Base-by-base conservation (phyloP, 2,329 filamentous ascomycete species). In the Periglandula ipomoeae region DNA sequence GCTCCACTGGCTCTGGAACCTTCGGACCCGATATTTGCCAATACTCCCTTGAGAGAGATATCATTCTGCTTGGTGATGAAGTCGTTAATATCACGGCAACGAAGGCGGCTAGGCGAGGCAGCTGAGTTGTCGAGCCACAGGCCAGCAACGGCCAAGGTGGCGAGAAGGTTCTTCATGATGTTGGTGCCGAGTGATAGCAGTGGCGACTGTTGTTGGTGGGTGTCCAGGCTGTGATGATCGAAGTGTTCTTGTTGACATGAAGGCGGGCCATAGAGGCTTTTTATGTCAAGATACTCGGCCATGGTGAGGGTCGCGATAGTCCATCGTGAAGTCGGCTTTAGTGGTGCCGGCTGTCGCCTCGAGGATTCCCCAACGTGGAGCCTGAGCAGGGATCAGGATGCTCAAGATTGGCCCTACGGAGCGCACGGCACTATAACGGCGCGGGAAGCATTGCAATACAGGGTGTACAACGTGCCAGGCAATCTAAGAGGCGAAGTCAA, bases 11-110 rank as follows among this genome's bases (percentile, higher is more conserved):
- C 71, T 49, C 72, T 64, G 53, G 71, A 72, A 11, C 79, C 78
- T 47, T 60, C 61, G 3, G 74, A 58, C 3, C 78, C 79, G 53
- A 82, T 80, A 55, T 81, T 82, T 19, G 57, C 56, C 6, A 58
- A 48, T 0, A 60, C 55, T 3, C 57, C 57, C 4, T 54, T 46
- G 38, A 58, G 44, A 4, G 57, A 55, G 3, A 56, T 27, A 1
- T 49, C 23, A 26, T 39, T 52, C n/a, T 60, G 50, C 34, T 51
- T 51, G 1, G 27, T 22, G 11, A 60, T 50, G 45, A 60, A 60
- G 5, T 43, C 35, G 23, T 44, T 39, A 17, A 51, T 41, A 23
- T 37, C 44, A 19, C 42, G 42, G 70, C 50, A 72, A 15, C 41
- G 40, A n/a, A 44, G n/a, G 20, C 26, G 40, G 44, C 30, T 27